Evolutionary conservation across 2,329 filamentous ascomycete genomes (phyloP), one percentile per base, ranked within the genome.

Genomic region (Colletotrichum nymphaeae): DNA sequence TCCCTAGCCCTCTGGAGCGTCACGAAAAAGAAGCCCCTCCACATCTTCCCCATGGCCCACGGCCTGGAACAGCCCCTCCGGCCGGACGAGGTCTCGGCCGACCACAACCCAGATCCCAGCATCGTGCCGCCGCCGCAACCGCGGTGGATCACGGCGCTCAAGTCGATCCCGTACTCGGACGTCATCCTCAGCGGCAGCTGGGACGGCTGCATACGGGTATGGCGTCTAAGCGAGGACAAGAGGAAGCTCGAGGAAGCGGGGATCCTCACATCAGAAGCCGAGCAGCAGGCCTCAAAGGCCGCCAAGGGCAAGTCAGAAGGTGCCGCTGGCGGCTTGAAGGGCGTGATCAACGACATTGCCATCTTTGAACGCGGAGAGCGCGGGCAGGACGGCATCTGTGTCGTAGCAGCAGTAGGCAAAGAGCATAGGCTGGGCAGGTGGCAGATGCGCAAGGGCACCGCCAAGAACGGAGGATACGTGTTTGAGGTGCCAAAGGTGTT

Each of bases 1-100:
- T 90, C 93, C 6, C 87, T 99, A 64, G 93, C 92, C 1, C 89
- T 98, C 14, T 98, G 96, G 96, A 95, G 92, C 74, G 88, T 95
- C 26, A 90, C 95, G 80, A 98, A 97, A 86, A 99, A 99, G 89
- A 98, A 98, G 83, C 93, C 97, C 0, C 87, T 99, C 11, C 93
- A 92, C 83, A 93, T 94, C 3, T 85, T 97, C 57, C 89, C 93
- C 2, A 87, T 94, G 35, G 95, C 96, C 4, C 97, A 99, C 82
- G 97, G 97, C 37, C 85, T 97, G 64, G 95, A 98, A 73, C 90
- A 92, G 4, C 86, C 93, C 2, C 84, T 95, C 64, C 86, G 88
- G 3, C 88, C 93, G 1, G 88, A 92, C 24, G 88, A 94, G 77
- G 90, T 92, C 37, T 96, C 93, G 1, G 93, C 95, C n/a, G 94